Conservation (phyloP, 2,329 filamentous ascomycete species). For the Fonsecaea monophora region DNA sequence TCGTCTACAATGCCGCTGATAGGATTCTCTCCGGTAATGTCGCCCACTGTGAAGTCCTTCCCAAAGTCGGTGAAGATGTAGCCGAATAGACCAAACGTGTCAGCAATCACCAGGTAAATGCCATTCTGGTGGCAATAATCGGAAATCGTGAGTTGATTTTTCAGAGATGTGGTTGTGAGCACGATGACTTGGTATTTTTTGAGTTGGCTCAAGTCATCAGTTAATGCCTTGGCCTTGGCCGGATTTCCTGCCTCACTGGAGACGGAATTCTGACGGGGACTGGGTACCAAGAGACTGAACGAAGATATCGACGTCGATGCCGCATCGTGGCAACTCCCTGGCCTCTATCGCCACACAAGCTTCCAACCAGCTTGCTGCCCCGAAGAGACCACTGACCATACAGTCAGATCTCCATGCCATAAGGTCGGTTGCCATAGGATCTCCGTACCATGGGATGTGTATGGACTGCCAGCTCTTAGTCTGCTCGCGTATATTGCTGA, state of each 20-base stretch:
- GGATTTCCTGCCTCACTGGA: too few species aligned
- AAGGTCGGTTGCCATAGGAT: background rate
- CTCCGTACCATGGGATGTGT: background rate
- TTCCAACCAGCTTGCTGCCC: background rate
- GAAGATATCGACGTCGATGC: too few species aligned
- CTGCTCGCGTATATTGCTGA: too few species aligned
- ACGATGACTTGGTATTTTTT: conserved; percentile 94
- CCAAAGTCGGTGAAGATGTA: conserved; percentile 98
- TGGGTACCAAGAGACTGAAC: background rate
- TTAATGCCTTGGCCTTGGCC: conserved; percentile 64
- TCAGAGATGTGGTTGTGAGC: conserved; percentile 80
- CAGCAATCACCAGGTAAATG: conserved; percentile 85
- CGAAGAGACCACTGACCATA: background rate
- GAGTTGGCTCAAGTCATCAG: conserved; percentile 77
- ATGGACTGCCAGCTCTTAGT: background rate
- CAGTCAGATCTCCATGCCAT: background rate
- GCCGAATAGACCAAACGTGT: conserved; percentile 93
- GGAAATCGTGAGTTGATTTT: conserved; percentile 80
- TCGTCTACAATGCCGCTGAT: conserved; percentile 86
- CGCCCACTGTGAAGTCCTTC: conserved; percentile 87
- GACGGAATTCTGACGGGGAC: background rate
- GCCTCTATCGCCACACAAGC: background rate
- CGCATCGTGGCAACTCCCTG: background rate
- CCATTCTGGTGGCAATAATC: conserved; percentile 95
- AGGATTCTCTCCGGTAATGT: conserved; percentile 88